Percentiles rank a stretch among this genome's conserved stretches.
Conservation (phyloP, 495 filamentous ascomycete species). For the Aspergillus egyptiacus region DNA sequence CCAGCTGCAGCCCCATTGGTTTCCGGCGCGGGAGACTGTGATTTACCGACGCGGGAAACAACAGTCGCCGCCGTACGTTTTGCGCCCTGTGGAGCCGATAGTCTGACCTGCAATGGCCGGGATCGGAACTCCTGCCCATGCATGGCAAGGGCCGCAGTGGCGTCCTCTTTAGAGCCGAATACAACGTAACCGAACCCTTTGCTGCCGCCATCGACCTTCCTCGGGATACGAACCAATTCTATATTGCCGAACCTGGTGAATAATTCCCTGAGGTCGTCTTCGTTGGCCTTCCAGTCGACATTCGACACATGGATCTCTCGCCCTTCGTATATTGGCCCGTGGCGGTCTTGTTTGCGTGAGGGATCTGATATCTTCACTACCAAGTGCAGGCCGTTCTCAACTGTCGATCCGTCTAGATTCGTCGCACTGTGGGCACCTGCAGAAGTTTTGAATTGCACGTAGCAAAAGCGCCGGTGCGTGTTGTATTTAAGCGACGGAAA, state of each 20-base stretch:
- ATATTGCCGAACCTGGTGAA: constrained; percentile 74
- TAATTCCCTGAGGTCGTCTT: constrained; percentile 60
- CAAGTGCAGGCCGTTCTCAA: constrained; percentile 61
- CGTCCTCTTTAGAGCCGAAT: constrained; percentile 68
- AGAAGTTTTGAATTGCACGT: constrained; percentile 72
- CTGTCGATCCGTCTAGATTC: constrained; percentile 58
- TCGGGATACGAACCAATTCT: constrained; percentile 59
- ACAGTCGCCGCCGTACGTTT: constrained; percentile 44
- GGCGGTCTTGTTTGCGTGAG: constrained; percentile 64
- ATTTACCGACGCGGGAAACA: constrained; percentile 31
- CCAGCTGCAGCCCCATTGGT: constrained; percentile 23
- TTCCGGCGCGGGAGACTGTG: constrained; percentile 34
- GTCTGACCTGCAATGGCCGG: constrained; percentile 62
- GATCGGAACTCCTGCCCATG: constrained; percentile 65
- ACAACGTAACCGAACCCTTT: constrained; percentile 73
- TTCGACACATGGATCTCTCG: constrained; percentile 82
- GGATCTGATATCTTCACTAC: constrained; percentile 81
- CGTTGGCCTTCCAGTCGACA: constrained; percentile 57
- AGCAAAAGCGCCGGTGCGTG: constrained; percentile 85
- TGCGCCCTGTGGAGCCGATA: constrained; percentile 44
- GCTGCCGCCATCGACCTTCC: constrained; percentile 55
- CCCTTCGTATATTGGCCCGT: constrained; percentile 75
- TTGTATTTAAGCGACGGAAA: constrained; percentile 89
- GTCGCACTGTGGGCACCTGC: constrained; percentile 61
- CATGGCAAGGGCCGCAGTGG: constrained; percentile 60